These are phyloP conservation scores for Ustilago sp. DNA, from an alignment of 1,284 basidiomycete species.

Conservation along the genomic window DNA sequence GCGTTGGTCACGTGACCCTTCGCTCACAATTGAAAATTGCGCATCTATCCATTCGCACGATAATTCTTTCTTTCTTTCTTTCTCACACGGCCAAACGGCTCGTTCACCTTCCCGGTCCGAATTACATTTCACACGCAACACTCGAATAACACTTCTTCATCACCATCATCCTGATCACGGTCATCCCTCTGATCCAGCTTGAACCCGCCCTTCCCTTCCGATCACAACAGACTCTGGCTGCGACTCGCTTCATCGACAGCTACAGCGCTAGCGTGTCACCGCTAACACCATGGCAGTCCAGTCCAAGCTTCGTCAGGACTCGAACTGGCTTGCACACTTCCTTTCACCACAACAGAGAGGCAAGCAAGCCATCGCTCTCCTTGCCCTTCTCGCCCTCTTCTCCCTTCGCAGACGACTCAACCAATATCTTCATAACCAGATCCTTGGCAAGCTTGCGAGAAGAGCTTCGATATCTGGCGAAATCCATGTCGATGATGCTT, in stretches of 20 bases:
- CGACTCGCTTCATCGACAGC: neutral
- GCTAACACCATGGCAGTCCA: constrained; percentile 36
- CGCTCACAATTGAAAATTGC: too few relatives aligned
- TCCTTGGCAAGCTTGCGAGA: constrained; percentile 16
- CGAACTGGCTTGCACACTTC: constrained; percentile 34
- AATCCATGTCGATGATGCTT: constrained; percentile 49
- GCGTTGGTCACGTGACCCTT: too few relatives aligned
- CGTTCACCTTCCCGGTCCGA: constrained; percentile 10
- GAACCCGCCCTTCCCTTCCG: neutral
- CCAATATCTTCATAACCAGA: constrained; percentile 24
- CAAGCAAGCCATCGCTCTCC: constrained; percentile 32
- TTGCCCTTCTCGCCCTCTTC: constrained; percentile 43
- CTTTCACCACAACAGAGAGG: constrained; percentile 26
- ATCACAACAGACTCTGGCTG: neutral
- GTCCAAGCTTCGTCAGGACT: constrained; percentile 43
- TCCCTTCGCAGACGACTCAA: constrained; percentile 35
- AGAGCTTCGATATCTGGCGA: constrained; percentile 17
- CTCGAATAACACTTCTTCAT: neutral
- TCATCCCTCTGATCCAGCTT: neutral
- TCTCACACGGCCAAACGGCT: constrained; percentile 1
- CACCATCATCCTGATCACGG: neutral
- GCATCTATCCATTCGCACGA: too few relatives aligned
- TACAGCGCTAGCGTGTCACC: too few relatives aligned
- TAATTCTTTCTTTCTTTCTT: neutral
- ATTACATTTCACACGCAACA: neutral